Evolutionary conservation across 768 basidiomycete genomes (phyloP), one percentile per base, ranked within the genome.

Genomic region (Russula dissimulans): DNA sequence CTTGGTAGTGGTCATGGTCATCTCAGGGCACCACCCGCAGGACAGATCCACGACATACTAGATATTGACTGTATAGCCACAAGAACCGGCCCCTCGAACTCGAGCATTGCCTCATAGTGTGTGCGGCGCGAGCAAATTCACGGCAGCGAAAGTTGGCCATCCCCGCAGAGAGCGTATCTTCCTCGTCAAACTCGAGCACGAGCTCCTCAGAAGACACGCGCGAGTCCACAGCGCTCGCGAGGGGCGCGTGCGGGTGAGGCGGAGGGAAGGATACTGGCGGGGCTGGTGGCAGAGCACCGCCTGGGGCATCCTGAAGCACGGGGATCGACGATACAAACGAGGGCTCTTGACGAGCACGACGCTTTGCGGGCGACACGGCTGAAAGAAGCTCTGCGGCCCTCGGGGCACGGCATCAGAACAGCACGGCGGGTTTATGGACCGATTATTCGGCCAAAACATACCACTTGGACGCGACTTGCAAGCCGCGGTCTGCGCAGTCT

Each of bases 371-470:
- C 4, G 84, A 79, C 36, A 85, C 75, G 14, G 86, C 80, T 31
- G 86, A 74, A 56, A 89, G 75, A 32, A 92, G 75, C 68, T 92
- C 90, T 29, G 89, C 84, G 29, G 87, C 82, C 90, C 90, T 92
- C 61, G 36, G 46, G 32, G 32, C 51, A 42, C 59, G 22, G 34
- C 57, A 51, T 65, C 15, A 51, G 50, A 54, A 57, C 22, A 31
- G 5, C 22, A 26, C 22, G 22, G 22, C 22, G n/a, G 8, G 32
- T 34, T 15, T 22, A 36, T 9, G 15, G 38, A n/a, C 17, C 18
- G 4, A 29, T 14, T 14, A 45, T 36, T 38, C 38, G 29, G 38
- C 5, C 34, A 12, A 41, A 2, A 64, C 77, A 58, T 68, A 91
- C 90, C 90, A 92, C 77, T 90, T 91, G 38, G 87, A 79, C 55